A percentile compares a stretch with the other conserved stretches of the same genome.
Conservation (phyloP, 768 basidiomycete species). For the Tephrocybe sp. region DNA sequence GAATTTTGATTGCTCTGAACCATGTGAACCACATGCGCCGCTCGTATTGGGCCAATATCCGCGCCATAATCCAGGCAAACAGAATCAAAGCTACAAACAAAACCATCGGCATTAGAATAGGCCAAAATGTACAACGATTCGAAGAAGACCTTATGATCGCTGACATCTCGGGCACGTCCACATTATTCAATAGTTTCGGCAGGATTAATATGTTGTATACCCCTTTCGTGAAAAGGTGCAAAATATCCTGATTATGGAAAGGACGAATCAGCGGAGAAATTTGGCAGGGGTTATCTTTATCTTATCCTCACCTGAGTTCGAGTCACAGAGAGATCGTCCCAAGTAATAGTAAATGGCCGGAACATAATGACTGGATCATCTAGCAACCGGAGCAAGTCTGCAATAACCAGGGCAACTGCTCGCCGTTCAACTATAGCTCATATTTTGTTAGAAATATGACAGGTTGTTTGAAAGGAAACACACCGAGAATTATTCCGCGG, state of each 20-base stretch:
- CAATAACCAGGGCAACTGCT: conserved; percentile 55
- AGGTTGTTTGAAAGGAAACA: conserved; percentile 15
- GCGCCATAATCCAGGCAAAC: neutral
- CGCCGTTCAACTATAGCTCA: conserved; percentile 54
- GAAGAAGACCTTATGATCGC: conserved; percentile 60
- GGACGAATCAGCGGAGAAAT: neutral
- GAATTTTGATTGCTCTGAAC: conserved; percentile 3
- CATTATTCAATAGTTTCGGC: conserved; percentile 58
- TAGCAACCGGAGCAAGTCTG: conserved; percentile 56
- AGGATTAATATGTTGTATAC: conserved; percentile 64
- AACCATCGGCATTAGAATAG: neutral
- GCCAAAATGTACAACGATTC: neutral
- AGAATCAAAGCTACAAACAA: conserved; percentile 3
- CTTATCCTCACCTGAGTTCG: conserved; percentile 23
- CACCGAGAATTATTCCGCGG: conserved; percentile 68
- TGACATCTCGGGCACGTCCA: conserved; percentile 56
- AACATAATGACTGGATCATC: conserved; percentile 52
- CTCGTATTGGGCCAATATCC: neutral
- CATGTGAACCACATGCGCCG: conserved; percentile 6
- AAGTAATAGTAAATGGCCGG: conserved; percentile 50
- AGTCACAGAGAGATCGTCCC: conserved; percentile 22
- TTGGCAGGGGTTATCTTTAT: neutral
- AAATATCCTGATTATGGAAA: conserved; percentile 35
- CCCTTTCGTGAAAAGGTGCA: conserved; percentile 51
- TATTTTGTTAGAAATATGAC: conserved; percentile 10